These are phyloP conservation scores for Podaxis sp. DNA, from an alignment of 768 basidiomycete genomes.

Conservation along the genomic window DNA sequence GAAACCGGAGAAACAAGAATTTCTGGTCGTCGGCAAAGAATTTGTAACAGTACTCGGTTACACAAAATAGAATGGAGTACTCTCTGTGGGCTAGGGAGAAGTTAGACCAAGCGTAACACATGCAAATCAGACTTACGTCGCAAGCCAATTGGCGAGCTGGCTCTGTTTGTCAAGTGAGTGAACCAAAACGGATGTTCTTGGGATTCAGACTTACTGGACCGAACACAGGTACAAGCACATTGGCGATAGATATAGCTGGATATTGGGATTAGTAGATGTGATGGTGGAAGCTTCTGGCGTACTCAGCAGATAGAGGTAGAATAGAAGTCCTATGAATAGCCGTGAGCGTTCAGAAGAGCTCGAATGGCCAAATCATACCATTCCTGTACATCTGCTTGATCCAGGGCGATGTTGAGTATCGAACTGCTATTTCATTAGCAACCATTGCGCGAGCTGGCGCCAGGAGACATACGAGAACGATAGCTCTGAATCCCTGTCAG, in stretches of 20 bases:
- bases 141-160: constrained; percentile 41
- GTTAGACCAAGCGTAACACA: not conserved
- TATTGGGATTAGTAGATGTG: not conserved
- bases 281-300: constrained; percentile 1
- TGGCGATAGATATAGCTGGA: constrained; percentile 38
- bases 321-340: constrained; percentile 33
- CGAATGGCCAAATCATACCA: constrained; percentile 24
- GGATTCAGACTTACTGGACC: constrained; percentile 31
- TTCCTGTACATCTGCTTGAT: constrained; percentile 38
- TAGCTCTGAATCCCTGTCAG: constrained; percentile 37
- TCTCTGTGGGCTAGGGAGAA: constrained; percentile 34
- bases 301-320: constrained; percentile 41
- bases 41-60: constrained; percentile 41
- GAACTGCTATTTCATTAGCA: constrained; percentile 26
- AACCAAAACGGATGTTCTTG: not conserved
- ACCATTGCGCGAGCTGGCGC: not conserved
- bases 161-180: constrained; percentile 20
- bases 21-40: constrained; percentile 30
- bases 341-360: not conserved
- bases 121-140: constrained; percentile 29
- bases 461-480: constrained; percentile 32
- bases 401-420: constrained; percentile 34
- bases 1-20: constrained; percentile 20
- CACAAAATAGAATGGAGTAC: constrained; percentile 44
- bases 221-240: constrained; percentile 38